Conservation (phyloP, 2,329 filamentous ascomycete species). For the Penicillium sumatraense region DNA sequence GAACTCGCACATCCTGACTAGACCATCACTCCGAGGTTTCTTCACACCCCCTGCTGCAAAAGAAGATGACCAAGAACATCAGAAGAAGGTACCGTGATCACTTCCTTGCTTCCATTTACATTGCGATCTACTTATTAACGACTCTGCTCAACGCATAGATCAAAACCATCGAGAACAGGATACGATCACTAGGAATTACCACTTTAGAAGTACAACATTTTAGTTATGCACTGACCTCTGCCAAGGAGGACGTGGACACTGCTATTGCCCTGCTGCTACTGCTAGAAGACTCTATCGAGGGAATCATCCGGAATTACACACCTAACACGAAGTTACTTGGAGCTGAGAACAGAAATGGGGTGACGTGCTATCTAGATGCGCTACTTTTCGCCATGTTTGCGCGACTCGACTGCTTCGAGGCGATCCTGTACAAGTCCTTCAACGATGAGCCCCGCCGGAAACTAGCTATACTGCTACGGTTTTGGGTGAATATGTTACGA, state of each 20-base stretch:
- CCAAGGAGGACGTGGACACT: conserved; percentile 71
- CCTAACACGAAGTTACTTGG: conserved; percentile 75
- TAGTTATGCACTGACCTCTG: conserved; percentile 64
- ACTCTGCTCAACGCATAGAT: conserved; percentile 41
- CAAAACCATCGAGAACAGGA: conserved; percentile 56
- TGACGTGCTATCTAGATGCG: conserved; percentile 94
- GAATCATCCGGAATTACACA: conserved; percentile 75
- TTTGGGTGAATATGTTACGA: conserved; percentile 93
- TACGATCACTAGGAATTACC: conserved; percentile 59
- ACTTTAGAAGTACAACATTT: conserved; percentile 66
- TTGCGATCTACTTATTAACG: conserved; percentile 15
- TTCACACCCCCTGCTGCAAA: conserved; percentile 33
- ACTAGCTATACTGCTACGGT: conserved; percentile 75
- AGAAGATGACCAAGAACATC: conserved; percentile 32
- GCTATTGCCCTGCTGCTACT: conserved; percentile 77
- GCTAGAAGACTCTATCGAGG: conserved; percentile 79
- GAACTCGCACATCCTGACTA: conserved; percentile 29
- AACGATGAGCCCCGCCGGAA: conserved; percentile 73
- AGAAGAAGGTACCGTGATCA: conserved; percentile 37
- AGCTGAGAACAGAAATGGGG: conserved; percentile 80
- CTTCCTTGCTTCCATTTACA: too few relatives aligned
- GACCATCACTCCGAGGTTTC: conserved; percentile 35
- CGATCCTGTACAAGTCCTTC: conserved; percentile 81
- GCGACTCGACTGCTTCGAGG: conserved; percentile 86
- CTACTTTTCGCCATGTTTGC: conserved; percentile 96